Evolutionary conservation across 2,329 filamentous ascomycete species (phyloP), one percentile per base, ranked within the genome.

Genomic region (Diaporthe capsici): DNA sequence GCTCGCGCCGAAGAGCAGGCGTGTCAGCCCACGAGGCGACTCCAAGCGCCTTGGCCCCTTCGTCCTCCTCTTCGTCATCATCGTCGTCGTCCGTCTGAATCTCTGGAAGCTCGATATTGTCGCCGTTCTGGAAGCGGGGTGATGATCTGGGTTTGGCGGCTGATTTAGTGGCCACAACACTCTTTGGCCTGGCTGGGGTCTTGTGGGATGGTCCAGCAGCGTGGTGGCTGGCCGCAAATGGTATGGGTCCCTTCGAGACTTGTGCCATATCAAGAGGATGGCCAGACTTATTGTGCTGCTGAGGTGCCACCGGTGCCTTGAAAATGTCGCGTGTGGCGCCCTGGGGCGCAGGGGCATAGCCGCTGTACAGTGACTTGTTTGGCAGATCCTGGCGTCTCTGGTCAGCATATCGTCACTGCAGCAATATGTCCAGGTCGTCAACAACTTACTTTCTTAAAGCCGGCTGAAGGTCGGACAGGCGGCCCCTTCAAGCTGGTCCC

Each of bases 11-110:
- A 61, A 99, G 90, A 78, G 95, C 93, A 15, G 96, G 96, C 3
- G 95, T 95, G 81, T 98, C 94, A 6, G 95, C 95, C 97, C 97
- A 99, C 10, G 92, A 91, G 3, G 95, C 94, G 22, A 95, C 90
- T 72, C 81, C 82, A 42, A 84, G 81, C 34, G 84, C 81, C 85
- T 94, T 92, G 65, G 89, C 84, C 65, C 86, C 86, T 47, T 89
- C 89, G 7, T 86, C 86, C 9, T 86, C 86, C 20, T 91, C 90
- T 55, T 93, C 91, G 8, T 96, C 94, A 67, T 96, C 94, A 76
- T 98, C 95, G 80, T 98, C 96, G 42, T 95, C 95, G 82, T 99
- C 97, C 1, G 97, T 98, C 78, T 95, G 92, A 79, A 99, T 98
- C 79, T 99, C 97, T 0, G 97, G 96, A 4, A 99, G 91, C 79